Base-by-base conservation (phyloP, 2,329 filamentous ascomycete genomes). In the Sporothrix humicola region DNA sequence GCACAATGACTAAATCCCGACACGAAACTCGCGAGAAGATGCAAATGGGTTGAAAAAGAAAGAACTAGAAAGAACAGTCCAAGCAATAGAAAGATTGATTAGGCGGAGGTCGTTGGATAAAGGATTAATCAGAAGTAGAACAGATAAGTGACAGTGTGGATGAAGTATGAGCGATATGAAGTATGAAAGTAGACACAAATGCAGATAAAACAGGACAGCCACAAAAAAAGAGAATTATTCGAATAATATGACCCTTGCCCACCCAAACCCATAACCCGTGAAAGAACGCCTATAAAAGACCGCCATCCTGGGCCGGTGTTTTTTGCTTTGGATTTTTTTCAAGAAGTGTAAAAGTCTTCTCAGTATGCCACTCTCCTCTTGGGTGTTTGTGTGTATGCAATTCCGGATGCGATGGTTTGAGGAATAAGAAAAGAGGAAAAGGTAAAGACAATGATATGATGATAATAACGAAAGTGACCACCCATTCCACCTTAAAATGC, bases 401-500 rank as follows among this genome's bases (percentile, higher is more conserved):
- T 20, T 26, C 20, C 52, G 52, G 2, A 56, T 42, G 23, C 6
- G 48, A 72, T 20, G 68, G 56, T 8, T 37, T 37, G 31, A 37
- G 31, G 4, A 37, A 37, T 37, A 37, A 20, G 37, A 7, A 69
- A 50, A 15, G 31, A 37, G 31, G 42, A 20, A 48, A 20, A 15
- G 44, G 26, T n/a, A 20, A 56, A 20, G 15, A 26, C 13, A 20
- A 20, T 61, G 10, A 48, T 20, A 68, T 15, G 17, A 66, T 37
- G 31, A 37, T 37, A 37, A 37, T 5, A 37, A 37, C 31, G 31
- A 37, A 37, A 37, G 31, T 37, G 31, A 7, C 65, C 65, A 23
- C 65, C 65, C 20, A 31, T 68, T 23, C 63, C 44, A 68, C 52
- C 65, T 48, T 31, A n/a, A 52, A 68, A 68, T 68, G 65, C 65